Evolutionary conservation across 495 filamentous ascomycete species (phyloP).

Genomic region (Trichocladium antarcticum): DNA sequence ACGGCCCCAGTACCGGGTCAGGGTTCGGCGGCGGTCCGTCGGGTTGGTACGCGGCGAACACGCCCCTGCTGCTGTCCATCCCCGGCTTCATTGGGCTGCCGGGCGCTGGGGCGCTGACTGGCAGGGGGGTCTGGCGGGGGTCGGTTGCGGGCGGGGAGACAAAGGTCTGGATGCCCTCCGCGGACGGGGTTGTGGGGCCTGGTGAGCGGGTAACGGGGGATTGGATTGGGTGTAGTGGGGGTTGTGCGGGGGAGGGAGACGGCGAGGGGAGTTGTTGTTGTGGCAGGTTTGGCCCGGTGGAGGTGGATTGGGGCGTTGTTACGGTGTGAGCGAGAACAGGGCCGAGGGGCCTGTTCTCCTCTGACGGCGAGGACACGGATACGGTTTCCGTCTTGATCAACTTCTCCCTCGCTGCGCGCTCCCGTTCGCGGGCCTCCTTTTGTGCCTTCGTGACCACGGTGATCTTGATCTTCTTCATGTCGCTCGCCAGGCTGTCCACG

Average conservation of each 20-base stretch:
- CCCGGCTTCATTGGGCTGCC: background rate
- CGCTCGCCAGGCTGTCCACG: slow-evolving; percentile 54
- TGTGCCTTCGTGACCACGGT: slow-evolving; percentile 62
- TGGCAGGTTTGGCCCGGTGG: background rate
- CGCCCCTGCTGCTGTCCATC: background rate
- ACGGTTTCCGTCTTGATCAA: slow-evolving; percentile 17
- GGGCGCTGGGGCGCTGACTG: slow-evolving; percentile 8
- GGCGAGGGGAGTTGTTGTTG: slow-evolving; percentile 2
- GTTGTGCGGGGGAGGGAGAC: background rate
- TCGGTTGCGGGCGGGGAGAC: background rate
- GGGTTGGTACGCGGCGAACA: slow-evolving; percentile 32
- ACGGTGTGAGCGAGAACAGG: background rate
- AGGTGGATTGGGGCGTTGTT: background rate
- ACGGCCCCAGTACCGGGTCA: slow-evolving; percentile 11
- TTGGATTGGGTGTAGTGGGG: background rate
- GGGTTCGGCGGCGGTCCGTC: slow-evolving; percentile 22
- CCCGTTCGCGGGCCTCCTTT: slow-evolving; percentile 43
- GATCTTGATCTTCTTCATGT: slow-evolving; percentile 65
- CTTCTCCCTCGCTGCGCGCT: slow-evolving; percentile 23
- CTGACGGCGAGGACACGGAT: slow-evolving; percentile 4
- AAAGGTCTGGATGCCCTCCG: background rate
- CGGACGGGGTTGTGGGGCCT: slow-evolving; percentile 3
- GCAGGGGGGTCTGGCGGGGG: slow-evolving; percentile 8
- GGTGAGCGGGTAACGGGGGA: background rate
- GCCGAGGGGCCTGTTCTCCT: slow-evolving; percentile 3